Evolutionary conservation across 306 rosid genomes (phyloP).

Genomic region (Lotus japonicus): DNA sequence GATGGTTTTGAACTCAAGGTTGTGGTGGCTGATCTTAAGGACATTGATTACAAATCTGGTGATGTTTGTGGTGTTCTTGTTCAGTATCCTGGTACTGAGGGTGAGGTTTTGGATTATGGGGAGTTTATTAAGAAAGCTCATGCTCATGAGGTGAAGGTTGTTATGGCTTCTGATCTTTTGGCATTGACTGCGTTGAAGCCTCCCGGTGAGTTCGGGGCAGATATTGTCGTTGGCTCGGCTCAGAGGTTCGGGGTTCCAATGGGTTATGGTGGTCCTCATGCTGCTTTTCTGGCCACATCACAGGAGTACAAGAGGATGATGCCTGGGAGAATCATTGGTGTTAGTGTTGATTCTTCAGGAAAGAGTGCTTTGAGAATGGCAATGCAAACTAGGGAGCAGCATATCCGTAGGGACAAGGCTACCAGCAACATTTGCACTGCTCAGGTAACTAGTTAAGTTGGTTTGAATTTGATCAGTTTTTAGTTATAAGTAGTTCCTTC

Average conservation of each 20-base stretch:
- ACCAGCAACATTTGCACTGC: constrained; percentile 99
- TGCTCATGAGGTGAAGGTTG: constrained; percentile 93
- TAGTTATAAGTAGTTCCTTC: not conserved
- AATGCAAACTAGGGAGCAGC: constrained; percentile 99
- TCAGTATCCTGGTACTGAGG: constrained; percentile 98
- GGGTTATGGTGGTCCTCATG: constrained; percentile 99
- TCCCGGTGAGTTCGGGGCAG: constrained; percentile 93
- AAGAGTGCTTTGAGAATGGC: constrained; percentile 97
- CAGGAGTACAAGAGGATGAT: constrained; percentile 99
- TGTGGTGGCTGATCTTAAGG: constrained; percentile 55
- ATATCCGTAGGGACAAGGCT: constrained; percentile 97
- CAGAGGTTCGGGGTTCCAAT: constrained; percentile 98
- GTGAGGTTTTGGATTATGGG: constrained; percentile 90
- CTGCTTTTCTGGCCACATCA: constrained; percentile 95
- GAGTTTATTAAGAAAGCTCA: constrained; percentile 92
- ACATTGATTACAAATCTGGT: constrained; percentile 72
- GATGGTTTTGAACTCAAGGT: constrained; percentile 87
- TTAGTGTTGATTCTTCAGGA: constrained; percentile 90
- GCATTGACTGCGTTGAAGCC: constrained; percentile 89
- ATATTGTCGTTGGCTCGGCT: constrained; percentile 96
- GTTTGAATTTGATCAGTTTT: not conserved
- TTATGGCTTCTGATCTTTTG: constrained; percentile 89
- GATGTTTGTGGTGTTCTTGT: constrained; percentile 98
- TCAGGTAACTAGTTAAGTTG: constrained; percentile 54
- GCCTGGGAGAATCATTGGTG: constrained; percentile 97